These are phyloP conservation scores for Pinus taeda DNA, from an alignment of 75 land plant genomes.

Conservation along the genomic window DNA sequence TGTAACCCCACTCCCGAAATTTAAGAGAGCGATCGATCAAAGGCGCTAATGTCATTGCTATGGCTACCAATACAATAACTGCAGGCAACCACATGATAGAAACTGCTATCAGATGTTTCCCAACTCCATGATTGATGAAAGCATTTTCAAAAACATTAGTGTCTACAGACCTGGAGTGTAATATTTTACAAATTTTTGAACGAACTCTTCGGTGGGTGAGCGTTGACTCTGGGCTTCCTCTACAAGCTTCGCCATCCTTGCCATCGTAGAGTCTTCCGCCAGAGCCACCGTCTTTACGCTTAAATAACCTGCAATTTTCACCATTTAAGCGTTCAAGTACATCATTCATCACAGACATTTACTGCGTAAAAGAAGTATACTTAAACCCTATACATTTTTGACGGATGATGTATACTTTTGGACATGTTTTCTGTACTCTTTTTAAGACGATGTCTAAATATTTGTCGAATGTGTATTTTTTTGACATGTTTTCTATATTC, in stretches of 20 bases:
- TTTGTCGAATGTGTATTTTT: too few relatives aligned
- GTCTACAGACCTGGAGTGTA: conserved; percentile 81
- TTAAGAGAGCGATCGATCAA: conserved; percentile 41
- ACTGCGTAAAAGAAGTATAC: too few relatives aligned
- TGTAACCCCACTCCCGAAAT: conserved; percentile 63
- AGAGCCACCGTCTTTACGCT: too few relatives aligned
- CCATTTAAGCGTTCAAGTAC: too few relatives aligned
- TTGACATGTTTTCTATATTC: too few relatives aligned
- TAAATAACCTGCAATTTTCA: too few relatives aligned
- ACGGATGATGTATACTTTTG: too few relatives aligned
- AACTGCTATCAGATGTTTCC: background rate
- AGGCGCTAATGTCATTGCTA: background rate
- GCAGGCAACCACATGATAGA: background rate
- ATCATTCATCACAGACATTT: too few relatives aligned
- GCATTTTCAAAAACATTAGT: background rate
- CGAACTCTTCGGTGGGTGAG: conserved; percentile 64
- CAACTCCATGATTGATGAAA: background rate
- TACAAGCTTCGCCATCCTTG: conserved; percentile 31
- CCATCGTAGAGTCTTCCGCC: too few relatives aligned
- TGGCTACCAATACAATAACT: conserved; percentile 58
- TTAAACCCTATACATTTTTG: too few relatives aligned
- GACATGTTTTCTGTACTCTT: too few relatives aligned
- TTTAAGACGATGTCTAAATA: too few relatives aligned
- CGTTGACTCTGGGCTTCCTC: conserved; percentile 86
- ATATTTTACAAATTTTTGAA: conserved; percentile 70